Conservation (phyloP, 1,139 yeast genomes). For the Zygosaccharomyces sapae region DNA sequence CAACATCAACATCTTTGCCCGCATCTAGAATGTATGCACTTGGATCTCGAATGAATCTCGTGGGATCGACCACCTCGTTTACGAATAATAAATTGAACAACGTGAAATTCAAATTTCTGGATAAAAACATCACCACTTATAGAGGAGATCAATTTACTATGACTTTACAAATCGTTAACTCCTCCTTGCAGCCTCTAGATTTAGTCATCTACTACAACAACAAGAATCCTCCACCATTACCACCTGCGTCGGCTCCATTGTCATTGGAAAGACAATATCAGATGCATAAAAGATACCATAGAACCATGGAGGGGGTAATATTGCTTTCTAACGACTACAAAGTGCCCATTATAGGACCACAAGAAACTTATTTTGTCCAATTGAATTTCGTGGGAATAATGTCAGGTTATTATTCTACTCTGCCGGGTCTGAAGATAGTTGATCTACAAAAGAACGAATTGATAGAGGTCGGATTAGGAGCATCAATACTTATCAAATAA, state of each 20-base stretch:
- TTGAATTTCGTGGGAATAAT: constrained; percentile 31
- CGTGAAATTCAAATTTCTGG: constrained; percentile 28
- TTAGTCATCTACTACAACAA: constrained; percentile 31
- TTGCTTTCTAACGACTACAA: constrained; percentile 35
- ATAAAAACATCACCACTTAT: constrained; percentile 18
- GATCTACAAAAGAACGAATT: constrained; percentile 32
- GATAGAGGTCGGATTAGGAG: constrained; percentile 30
- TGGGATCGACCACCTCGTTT: constrained; percentile 20
- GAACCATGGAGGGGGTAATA: constrained; percentile 31
- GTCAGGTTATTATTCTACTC: constrained; percentile 32
- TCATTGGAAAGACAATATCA: constrained; percentile 24
- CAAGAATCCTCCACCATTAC: constrained; percentile 14
- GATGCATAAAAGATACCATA: constrained; percentile 20
- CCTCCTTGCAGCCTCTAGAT: constrained; percentile 25
- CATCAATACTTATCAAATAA: constrained; percentile 28
- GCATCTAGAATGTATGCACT: constrained; percentile 24
- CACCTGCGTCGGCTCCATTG: constrained; percentile 12
- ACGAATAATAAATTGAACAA: constrained; percentile 25
- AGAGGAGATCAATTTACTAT: constrained; percentile 29
- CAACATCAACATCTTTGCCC: constrained; percentile 19
- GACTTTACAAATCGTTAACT: constrained; percentile 28
- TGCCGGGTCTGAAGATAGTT: constrained; percentile 32
- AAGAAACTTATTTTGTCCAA: constrained; percentile 30
- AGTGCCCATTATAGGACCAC: constrained; percentile 30
- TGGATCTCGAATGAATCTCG: constrained; percentile 13